phyloP scores from a whole-genome alignment of 768 basidiomycete genomes.

The Tricholomella constricta region DNA sequence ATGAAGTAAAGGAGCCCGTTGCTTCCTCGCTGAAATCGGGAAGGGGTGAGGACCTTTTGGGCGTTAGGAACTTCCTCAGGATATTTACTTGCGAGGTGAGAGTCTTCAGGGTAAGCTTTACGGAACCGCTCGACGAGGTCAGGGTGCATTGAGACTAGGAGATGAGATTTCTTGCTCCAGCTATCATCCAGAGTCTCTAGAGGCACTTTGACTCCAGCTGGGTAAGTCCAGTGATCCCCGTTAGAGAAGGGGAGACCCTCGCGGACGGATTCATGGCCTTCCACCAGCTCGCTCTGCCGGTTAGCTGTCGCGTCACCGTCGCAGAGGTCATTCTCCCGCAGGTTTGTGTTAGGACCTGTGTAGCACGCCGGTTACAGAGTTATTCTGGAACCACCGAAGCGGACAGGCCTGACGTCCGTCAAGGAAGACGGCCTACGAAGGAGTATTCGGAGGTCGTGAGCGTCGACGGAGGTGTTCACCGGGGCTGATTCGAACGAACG shows the following conservation, averaged over 20 bases:
- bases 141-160: neutral
- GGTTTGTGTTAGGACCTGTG: too few species aligned
- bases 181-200: neutral
- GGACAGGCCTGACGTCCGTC: too few species aligned
- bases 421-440: too few species aligned
- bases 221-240: neutral
- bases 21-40: neutral
- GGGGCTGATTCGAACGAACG: too few species aligned
- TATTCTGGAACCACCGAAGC: too few species aligned
- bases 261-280: too few species aligned
- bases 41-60: neutral
- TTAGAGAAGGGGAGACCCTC: too few species aligned
- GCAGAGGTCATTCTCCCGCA: too few species aligned
- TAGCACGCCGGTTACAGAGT: too few species aligned
- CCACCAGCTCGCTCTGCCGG: too few species aligned
- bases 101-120: neutral
- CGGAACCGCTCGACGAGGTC: neutral
- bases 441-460: too few species aligned
- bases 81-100: neutral
- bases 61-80: neutral
- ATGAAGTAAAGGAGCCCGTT: conserved; percentile 15
- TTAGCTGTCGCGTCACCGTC: neutral
- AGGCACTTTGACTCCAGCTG: neutral
- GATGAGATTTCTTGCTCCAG: neutral
- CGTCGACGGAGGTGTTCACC: too few species aligned